phyloP scores from a whole-genome alignment of 31 red algal genomes.

The Asparagopsis taxiformis region DNA sequence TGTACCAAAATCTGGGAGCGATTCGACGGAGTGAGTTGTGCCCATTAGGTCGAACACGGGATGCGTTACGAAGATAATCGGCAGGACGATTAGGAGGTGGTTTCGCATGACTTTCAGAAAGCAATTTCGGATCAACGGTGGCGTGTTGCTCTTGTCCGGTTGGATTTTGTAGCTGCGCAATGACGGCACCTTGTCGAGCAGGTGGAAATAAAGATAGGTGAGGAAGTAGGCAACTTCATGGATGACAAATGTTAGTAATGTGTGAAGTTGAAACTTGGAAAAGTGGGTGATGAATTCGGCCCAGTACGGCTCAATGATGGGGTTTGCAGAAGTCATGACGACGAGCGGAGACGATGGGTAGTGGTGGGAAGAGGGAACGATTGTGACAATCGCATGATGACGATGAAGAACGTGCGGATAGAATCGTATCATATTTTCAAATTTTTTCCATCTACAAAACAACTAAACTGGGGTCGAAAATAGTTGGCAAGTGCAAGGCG shows the following conservation, averaged over 20 bases:
- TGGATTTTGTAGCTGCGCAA: constrained; percentile 76
- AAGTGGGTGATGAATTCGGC: constrained; percentile 12
- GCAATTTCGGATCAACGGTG: constrained; percentile 37
- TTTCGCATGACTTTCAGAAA: constrained; percentile 37
- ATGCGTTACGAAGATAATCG: constrained; percentile 88
- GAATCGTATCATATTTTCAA: no score
- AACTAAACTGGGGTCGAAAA: no score
- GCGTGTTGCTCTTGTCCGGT: constrained; percentile 24
- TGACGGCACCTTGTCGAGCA: constrained; percentile 44
- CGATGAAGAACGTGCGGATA: no score
- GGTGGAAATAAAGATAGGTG: constrained; percentile 77
- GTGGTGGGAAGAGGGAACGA: no score
- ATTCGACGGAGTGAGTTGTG: constrained; percentile 25
- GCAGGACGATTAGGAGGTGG: constrained; percentile 85
- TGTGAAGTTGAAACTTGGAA: constrained; percentile 49
- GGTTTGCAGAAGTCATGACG: no score
- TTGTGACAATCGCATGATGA: no score
- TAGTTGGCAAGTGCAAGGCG: no score
- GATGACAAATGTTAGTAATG: constrained; percentile 76
- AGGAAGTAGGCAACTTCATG: constrained; percentile 89
- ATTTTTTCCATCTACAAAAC: no score
- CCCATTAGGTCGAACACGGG: constrained; percentile 80
- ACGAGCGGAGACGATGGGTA: no score
- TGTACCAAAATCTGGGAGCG: constrained; percentile 41
- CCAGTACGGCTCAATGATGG: constrained; percentile 45